Percentiles rank a stretch among this genome's conserved stretches.
These are phyloP conservation scores for Aspergillus sclerotialis DNA, from an alignment of 2,329 filamentous ascomycete genomes.

Conservation along the genomic window DNA sequence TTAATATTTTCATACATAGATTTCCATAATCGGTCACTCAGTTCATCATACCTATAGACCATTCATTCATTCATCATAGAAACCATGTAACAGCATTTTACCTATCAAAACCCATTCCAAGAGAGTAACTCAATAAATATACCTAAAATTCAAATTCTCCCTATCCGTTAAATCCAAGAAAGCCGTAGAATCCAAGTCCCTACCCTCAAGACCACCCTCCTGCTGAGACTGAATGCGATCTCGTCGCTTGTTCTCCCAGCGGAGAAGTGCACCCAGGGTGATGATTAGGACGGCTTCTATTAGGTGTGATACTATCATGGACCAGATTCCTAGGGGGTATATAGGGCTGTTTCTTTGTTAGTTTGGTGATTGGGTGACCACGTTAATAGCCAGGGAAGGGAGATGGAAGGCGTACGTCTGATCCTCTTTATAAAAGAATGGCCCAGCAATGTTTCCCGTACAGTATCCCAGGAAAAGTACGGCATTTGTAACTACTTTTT, in stretches of 20 bases:
- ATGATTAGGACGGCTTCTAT: constrained; percentile 44
- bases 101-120: not conserved
- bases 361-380: not conserved
- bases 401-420: constrained; percentile 33
- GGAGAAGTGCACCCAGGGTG: constrained; percentile 41
- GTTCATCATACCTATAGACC: too few species aligned
- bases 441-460: constrained; percentile 55
- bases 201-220: constrained; percentile 40
- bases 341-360: constrained; percentile 27
- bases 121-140: constrained; percentile 10
- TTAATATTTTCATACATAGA: too few species aligned
- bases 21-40: too few species aligned
- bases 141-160: constrained; percentile 41
- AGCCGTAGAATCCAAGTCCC: constrained; percentile 44
- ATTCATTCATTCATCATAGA: too few species aligned
- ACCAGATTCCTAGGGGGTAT: constrained; percentile 49
- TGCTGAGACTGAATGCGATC: constrained; percentile 43
- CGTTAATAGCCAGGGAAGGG: not conserved
- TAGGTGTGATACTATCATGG: constrained; percentile 49
- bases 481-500: constrained; percentile 59
- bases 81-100: too few species aligned
- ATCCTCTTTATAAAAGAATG: constrained; percentile 55
- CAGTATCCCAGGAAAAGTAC: constrained; percentile 55
- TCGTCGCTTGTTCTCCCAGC: constrained; percentile 43
- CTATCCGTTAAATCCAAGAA: constrained; percentile 49